phyloP scores from a whole-genome alignment of 495 filamentous ascomycete genomes.

The Amphirosellinia nigrospora region DNA sequence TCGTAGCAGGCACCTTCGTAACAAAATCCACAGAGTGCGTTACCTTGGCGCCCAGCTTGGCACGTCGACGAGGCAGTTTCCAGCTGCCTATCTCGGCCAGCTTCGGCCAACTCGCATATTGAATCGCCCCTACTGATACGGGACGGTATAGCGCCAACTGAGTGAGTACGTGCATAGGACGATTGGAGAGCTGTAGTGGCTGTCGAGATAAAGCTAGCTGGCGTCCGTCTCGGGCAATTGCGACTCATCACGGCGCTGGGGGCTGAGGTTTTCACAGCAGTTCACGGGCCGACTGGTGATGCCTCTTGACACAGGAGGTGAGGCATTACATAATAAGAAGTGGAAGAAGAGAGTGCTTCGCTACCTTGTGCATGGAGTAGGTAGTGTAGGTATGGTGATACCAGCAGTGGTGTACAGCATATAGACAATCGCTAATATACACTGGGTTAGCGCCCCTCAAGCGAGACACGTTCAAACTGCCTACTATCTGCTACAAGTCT shows the following conservation, averaged over 20 bases:
- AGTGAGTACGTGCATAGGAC: not conserved
- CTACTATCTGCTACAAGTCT: no score
- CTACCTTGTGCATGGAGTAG: no score
- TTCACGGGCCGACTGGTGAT: not conserved
- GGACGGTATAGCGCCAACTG: not conserved
- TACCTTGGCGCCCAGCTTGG: slow-evolving; percentile 20
- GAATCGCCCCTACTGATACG: slow-evolving; percentile 12
- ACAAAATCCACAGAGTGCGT: slow-evolving; percentile 20
- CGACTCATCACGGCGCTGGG: not conserved
- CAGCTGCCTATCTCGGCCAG: slow-evolving; percentile 26
- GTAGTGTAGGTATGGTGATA: no score
- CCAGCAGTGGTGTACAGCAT: not conserved
- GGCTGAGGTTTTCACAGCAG: not conserved
- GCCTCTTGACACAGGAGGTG: not conserved
- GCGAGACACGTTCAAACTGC: slow-evolving; percentile 16
- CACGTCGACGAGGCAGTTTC: not conserved
- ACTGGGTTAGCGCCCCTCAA: not conserved
- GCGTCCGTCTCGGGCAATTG: not conserved
- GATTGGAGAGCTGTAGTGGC: not conserved
- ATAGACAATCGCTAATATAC: not conserved
- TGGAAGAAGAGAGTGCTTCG: not conserved
- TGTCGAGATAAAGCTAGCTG: not conserved
- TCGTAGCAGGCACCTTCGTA: slow-evolving; percentile 20
- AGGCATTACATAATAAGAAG: slow-evolving; percentile 2
- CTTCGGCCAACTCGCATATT: slow-evolving; percentile 23